Evolutionary conservation across 129 eudicot genomes (phyloP).

Genomic region (Oenanthe sinensis): DNA sequence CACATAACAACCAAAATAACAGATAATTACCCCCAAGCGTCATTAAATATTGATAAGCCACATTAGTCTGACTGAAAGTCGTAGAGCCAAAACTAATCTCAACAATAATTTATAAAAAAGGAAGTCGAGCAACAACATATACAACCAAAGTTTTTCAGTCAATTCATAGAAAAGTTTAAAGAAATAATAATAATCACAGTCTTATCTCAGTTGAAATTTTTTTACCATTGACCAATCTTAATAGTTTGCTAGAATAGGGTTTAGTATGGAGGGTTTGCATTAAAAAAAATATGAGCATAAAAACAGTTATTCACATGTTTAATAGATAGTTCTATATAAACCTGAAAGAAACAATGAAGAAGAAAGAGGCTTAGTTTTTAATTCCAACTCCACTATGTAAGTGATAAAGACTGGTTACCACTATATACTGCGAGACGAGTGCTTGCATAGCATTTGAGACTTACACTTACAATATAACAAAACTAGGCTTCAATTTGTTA

Average conservation of each 20-base stretch:
- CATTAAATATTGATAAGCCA: no score
- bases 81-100: not conserved
- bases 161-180: not conserved
- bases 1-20: not conserved
- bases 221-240: no score
- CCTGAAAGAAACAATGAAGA: not conserved
- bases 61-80: not conserved
- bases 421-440: not conserved
- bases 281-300: not conserved
- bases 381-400: not conserved
- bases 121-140: not conserved
- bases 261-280: not conserved
- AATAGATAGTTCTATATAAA: not conserved
- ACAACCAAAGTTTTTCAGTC: not conserved
- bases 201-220: not conserved
- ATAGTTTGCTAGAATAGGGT: no score
- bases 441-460: not conserved
- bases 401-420: not conserved
- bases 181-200: not conserved
- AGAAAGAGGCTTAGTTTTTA: not conserved
- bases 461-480: constrained; percentile 1
- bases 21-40: not conserved
- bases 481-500: not conserved
- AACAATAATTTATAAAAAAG: not conserved
- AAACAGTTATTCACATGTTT: not conserved